Conservation (phyloP, 106 monocot genomes). For the Acorus calamus region DNA sequence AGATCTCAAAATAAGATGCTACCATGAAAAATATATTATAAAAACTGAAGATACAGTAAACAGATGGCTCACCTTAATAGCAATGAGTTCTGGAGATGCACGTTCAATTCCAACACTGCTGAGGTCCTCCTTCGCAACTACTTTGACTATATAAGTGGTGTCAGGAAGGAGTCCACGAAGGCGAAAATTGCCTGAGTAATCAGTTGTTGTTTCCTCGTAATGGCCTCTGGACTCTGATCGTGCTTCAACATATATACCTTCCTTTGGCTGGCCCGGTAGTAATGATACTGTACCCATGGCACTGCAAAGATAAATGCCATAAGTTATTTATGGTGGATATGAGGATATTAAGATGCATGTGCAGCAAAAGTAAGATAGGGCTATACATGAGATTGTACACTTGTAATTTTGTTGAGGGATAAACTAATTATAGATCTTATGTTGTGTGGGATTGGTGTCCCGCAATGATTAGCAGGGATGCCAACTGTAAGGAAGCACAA, state of each 20-base stretch:
- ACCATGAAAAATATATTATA: background rate
- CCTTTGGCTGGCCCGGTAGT: slow-evolving; percentile 79
- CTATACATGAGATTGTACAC: too few species aligned
- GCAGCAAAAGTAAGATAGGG: too few species aligned
- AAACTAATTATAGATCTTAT: too few species aligned
- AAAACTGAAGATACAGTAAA: background rate
- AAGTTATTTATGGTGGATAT: too few species aligned
- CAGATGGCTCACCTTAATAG: slow-evolving; percentile 23
- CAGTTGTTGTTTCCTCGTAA: slow-evolving; percentile 86
- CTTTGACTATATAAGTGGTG: slow-evolving; percentile 54
- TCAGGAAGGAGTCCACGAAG: slow-evolving; percentile 83
- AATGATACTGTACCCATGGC: slow-evolving; percentile 69
- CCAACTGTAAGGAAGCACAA: too few species aligned
- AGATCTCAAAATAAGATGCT: background rate
- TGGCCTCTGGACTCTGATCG: slow-evolving; percentile 74
- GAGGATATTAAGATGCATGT: too few species aligned
- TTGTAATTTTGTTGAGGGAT: too few species aligned
- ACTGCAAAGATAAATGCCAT: slow-evolving; percentile 26
- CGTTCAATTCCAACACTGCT: slow-evolving; percentile 59
- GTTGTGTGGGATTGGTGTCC: too few species aligned
- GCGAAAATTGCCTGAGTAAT: slow-evolving; percentile 66
- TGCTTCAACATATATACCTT: slow-evolving; percentile 72
- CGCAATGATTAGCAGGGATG: too few species aligned
- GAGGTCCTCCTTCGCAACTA: slow-evolving; percentile 34
- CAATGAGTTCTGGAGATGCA: slow-evolving; percentile 55